Percentiles rank a stretch among this genome's conserved stretches.
These are phyloP conservation scores for Secale cereale DNA, from an alignment of 176 grass and related monocot species.

Conservation along the genomic window DNA sequence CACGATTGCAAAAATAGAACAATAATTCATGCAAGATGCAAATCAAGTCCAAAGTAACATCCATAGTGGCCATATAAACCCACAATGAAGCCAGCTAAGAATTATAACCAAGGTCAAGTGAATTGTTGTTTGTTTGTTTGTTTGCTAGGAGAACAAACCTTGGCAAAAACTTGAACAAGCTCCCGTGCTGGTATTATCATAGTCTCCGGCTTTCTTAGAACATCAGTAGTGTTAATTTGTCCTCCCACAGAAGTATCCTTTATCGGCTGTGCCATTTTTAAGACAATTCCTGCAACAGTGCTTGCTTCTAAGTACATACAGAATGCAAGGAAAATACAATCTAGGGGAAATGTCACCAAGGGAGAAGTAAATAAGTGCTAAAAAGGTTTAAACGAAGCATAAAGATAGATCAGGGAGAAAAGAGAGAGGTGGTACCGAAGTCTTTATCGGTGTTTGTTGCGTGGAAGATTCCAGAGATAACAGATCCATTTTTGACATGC, in stretches of 20 bases:
- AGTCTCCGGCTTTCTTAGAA: slow-evolving; percentile 65
- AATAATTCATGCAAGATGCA: background rate
- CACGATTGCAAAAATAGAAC: background rate
- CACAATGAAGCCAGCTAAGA: background rate
- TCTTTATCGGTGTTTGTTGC: slow-evolving; percentile 83
- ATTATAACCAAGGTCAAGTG: background rate
- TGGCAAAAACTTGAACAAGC: slow-evolving; percentile 84
- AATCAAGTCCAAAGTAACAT: slow-evolving; percentile 16
- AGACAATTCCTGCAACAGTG: slow-evolving; percentile 57
- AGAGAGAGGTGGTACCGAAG: slow-evolving; percentile 55
- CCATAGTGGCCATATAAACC: background rate
- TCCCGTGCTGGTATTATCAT: slow-evolving; percentile 86
- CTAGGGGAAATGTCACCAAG: background rate
- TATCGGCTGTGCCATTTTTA: slow-evolving; percentile 90
- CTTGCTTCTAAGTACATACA: slow-evolving; percentile 21
- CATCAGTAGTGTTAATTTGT: slow-evolving; percentile 44
- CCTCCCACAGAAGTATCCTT: slow-evolving; percentile 67
- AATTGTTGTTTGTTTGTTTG: background rate
- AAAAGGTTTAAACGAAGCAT: background rate
- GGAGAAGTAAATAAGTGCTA: background rate
- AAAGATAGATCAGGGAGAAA: background rate
- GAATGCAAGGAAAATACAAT: background rate
- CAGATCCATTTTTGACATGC: slow-evolving; percentile 90
- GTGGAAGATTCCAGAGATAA: slow-evolving; percentile 97
- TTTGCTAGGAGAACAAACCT: slow-evolving; percentile 44